Base-by-base conservation (phyloP, 495 filamentous ascomycete species). In the Penicillium coprophilum region DNA sequence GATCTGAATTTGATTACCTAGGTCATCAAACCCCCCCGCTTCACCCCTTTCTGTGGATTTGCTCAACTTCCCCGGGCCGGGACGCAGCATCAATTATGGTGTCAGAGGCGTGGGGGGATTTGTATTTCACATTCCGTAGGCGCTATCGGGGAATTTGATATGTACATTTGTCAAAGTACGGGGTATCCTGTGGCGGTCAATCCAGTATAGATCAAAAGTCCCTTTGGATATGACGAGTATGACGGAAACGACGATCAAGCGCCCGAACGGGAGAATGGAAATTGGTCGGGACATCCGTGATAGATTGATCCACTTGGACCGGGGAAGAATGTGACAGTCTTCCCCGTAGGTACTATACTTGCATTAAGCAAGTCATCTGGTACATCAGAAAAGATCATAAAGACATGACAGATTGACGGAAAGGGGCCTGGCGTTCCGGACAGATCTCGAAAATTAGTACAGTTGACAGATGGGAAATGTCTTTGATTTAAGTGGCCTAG, bases 11-110 rank as follows among this genome's bases (percentile, higher is more conserved):
- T 45, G 41, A 45, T 53, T 39, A 43, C 38, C 27, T 24, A 12
- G 30, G 21, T 38, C 12, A 8, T 20, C 21, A 27, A 32, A 32
- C 13, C 36, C 30, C 30, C 32, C 19, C 20, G 5, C 21, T 31
- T n/a, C 15, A 39, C 13, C 50, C 32, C 28, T 32, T 24, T 17
- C 15, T n/a, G 3, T 27, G n/a, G 6, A 13, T 17, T 38, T 21
- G 21, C 43, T 24, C 63, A 45, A 31, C 28, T 46, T 61, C 55
- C 58, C 60, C 60, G 60, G 57, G 53, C 56, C 54, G 60, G 27
- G 20, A 20, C 45, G 60, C 38, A 46, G 50, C 45, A 57, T 31
- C 32, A 50, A 56, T 36, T 15, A 57, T 53, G 55, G 60, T 19
- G 34, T 12, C 15, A 28, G 50, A 28, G 51, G 54, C 31, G 62